A percentile compares a stretch with the other conserved stretches of the same genome.
Conservation (phyloP, 768 basidiomycete species). For the Trametes sanguinea region DNA sequence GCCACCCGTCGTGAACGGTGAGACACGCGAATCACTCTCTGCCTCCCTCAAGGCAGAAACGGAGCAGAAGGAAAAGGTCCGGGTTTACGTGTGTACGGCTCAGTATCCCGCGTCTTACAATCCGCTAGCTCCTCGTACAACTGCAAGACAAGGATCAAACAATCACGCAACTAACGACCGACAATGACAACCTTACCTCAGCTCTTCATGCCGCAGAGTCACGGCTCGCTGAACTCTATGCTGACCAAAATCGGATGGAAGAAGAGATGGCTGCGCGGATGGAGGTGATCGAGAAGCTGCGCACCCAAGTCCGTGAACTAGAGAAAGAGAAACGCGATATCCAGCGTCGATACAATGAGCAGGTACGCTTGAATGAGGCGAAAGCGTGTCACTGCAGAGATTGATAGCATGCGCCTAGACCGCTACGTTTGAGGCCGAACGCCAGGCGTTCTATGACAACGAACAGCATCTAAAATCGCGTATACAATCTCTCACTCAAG, state of each 20-base stretch:
- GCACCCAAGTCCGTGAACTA: conserved; percentile 77
- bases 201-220: conserved; percentile 68
- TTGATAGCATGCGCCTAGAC: conserved; percentile 48
- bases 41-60: conserved; percentile 74
- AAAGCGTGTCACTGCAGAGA: conserved; percentile 1
- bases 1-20: conserved; percentile 48
- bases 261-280: conserved; percentile 79
- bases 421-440: conserved; percentile 88
- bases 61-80: conserved; percentile 79
- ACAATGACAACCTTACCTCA: conserved; percentile 66
- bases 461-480: conserved; percentile 92
- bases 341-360: conserved; percentile 84
- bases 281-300: conserved; percentile 80
- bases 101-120: conserved; percentile 3
- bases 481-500: conserved; percentile 75
- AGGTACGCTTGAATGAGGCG: conserved; percentile 48
- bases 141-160: conserved; percentile 79
- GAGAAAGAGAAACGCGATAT: conserved; percentile 88
- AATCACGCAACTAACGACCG: conserved; percentile 57
- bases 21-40: conserved; percentile 57
- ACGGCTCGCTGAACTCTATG: conserved; percentile 76
- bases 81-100: conserved; percentile 21
- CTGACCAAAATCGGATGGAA: conserved; percentile 81
- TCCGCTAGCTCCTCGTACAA: conserved; percentile 67
- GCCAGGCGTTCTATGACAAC: conserved; percentile 90